Evolutionary conservation across 2,329 filamentous ascomycete genomes (phyloP).

Genomic region (Aspergillus piperis): DNA sequence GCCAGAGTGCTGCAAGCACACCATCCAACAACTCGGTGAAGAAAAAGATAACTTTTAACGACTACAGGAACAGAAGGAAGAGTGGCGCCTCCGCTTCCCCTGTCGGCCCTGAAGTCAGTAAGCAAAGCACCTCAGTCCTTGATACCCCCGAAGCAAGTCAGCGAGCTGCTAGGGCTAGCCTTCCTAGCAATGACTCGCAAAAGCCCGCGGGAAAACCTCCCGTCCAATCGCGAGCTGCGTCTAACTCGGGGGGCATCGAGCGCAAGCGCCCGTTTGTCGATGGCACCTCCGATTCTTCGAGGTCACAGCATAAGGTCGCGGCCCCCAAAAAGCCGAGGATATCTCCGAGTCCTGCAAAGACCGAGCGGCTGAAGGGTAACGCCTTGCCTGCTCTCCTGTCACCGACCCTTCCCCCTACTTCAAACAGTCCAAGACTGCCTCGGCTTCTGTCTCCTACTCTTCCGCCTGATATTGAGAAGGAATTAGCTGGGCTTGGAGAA

Average conservation of each 20-base stretch:
- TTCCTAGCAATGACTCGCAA: constrained; percentile 20
- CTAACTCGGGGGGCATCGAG: constrained; percentile 19
- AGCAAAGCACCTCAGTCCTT: constrained; percentile 20
- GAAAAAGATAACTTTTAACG: constrained; percentile 64
- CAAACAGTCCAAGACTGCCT: constrained; percentile 47
- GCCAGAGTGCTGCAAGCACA: constrained; percentile 42
- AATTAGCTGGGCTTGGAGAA: constrained; percentile 49
- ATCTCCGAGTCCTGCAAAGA: constrained; percentile 34
- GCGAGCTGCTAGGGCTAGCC: constrained; percentile 21
- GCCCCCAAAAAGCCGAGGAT: constrained; percentile 45
- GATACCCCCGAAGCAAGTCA: constrained; percentile 23
- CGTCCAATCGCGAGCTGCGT: constrained; percentile 16
- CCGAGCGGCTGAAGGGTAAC: constrained; percentile 26
- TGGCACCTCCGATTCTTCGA: constrained; percentile 21
- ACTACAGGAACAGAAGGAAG: constrained; percentile 60
- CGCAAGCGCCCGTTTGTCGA: constrained; percentile 32
- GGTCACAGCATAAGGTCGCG: constrained; percentile 23
- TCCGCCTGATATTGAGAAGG: constrained; percentile 57
- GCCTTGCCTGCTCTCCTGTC: constrained; percentile 41
- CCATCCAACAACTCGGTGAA: constrained; percentile 48
- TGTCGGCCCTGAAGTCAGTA: constrained; percentile 24
- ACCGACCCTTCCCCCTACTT: constrained; percentile 46
- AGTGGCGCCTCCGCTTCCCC: constrained; percentile 33
- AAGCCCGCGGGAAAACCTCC: constrained; percentile 12
- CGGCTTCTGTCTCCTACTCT: constrained; percentile 60